Evolutionary conservation across 176 grass and related monocot species (phyloP).

Genomic region (Chloris gayana): DNA sequence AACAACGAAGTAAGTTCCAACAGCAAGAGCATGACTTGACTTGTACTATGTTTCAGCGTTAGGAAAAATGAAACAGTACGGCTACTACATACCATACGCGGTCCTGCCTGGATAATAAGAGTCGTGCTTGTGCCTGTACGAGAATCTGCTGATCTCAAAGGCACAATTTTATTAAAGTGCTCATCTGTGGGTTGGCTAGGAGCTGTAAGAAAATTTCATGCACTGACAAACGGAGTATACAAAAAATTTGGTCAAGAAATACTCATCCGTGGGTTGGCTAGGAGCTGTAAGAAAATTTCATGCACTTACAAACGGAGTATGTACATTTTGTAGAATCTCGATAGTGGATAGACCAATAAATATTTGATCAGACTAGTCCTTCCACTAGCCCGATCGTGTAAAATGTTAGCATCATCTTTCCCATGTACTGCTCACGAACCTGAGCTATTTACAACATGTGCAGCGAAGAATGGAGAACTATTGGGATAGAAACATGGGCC

Average conservation of each 20-base stretch:
- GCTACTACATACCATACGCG: too few species aligned
- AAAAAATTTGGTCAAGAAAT: too few species aligned
- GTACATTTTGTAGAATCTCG: background rate
- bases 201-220: background rate
- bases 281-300: too few species aligned
- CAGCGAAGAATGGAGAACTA: slow-evolving; percentile 46
- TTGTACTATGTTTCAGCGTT: background rate
- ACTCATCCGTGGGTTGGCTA: too few species aligned
- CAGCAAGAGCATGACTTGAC: background rate
- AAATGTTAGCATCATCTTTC: slow-evolving; percentile 31
- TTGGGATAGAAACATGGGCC: slow-evolving; percentile 16
- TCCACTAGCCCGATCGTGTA: slow-evolving; percentile 23
- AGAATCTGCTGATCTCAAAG: too few species aligned
- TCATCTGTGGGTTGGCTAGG: too few species aligned
- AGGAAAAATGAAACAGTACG: too few species aligned
- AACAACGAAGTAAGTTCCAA: background rate
- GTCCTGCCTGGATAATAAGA: too few species aligned
- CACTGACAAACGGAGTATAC: background rate
- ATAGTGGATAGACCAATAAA: background rate
- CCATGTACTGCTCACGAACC: slow-evolving; percentile 40
- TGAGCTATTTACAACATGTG: slow-evolving; percentile 64
- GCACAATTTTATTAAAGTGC: too few species aligned
- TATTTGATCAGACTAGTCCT: slow-evolving; percentile 11
- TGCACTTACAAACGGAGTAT: too few species aligned
- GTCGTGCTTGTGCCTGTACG: too few species aligned